These are phyloP conservation scores for Ophiostoma himal-ulmi DNA, from an alignment of 2,329 filamentous ascomycete genomes.

Conservation along the genomic window DNA sequence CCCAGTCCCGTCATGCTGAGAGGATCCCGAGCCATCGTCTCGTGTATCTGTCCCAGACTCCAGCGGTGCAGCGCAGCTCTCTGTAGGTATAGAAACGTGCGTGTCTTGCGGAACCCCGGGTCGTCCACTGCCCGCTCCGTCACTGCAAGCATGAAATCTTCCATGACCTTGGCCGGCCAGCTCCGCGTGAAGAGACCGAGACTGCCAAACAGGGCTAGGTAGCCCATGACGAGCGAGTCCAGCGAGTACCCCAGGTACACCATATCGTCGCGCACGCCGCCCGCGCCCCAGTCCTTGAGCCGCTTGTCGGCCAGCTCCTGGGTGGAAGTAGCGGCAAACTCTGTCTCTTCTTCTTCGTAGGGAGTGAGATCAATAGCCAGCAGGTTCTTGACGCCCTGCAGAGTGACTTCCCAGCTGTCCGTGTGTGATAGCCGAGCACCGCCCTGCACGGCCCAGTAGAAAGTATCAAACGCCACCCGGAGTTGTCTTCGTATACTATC, in stretches of 20 bases:
- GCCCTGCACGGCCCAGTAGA: conserved; percentile 13
- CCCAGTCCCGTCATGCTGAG: not conserved
- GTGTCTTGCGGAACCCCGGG: not conserved
- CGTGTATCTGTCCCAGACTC: not conserved
- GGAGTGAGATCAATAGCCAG: conserved; percentile 3
- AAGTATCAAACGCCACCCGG: conserved; percentile 9
- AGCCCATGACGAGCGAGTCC: conserved; percentile 15
- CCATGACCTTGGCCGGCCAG: conserved; percentile 18
- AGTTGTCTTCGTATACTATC: conserved; percentile 1
- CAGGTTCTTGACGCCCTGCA: conserved; percentile 19
- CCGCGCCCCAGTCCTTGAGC: not conserved
- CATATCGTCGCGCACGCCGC: conserved; percentile 13
- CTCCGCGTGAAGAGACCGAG: conserved; percentile 22
- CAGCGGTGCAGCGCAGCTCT: conserved; percentile 8
- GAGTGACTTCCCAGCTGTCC: conserved; percentile 23
- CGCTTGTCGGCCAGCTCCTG: not conserved
- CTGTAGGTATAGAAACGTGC: conserved; percentile 14
- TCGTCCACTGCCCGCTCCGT: not conserved
- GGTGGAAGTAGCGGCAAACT: not conserved
- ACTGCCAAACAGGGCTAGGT: conserved; percentile 20
- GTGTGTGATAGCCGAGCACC: conserved; percentile 8
- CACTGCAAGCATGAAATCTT: conserved; percentile 5
- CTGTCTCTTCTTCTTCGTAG: not conserved
- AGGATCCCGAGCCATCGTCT: not conserved
- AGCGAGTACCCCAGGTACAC: not conserved